Conservation (phyloP, 2,329 filamentous ascomycete genomes). For the Penicillium sp. region DNA sequence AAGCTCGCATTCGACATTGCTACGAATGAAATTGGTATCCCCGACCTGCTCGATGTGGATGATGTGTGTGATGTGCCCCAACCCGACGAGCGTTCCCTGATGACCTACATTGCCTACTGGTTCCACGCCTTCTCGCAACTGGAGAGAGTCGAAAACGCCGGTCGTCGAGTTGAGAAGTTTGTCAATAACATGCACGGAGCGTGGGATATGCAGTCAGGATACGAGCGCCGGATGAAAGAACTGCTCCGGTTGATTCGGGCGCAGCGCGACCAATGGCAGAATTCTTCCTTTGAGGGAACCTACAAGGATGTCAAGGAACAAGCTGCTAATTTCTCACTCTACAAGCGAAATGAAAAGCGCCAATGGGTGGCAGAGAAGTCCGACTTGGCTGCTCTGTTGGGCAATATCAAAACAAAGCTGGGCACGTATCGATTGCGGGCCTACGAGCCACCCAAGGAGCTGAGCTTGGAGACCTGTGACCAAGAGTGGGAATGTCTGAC, state of each 20-base stretch:
- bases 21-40: constrained; percentile 93
- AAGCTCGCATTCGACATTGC: constrained; percentile 96
- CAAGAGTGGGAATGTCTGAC: constrained; percentile 77
- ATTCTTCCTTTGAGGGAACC: constrained; percentile 82
- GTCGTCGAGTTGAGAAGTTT: constrained; percentile 95
- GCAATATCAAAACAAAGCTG: constrained; percentile 98
- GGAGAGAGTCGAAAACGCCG: constrained; percentile 97
- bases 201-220: constrained; percentile 99
- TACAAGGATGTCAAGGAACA: constrained; percentile 92
- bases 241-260: constrained; percentile 72
- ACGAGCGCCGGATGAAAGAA: constrained; percentile 85
- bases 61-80: constrained; percentile 96
- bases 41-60: constrained; percentile 91
- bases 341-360: constrained; percentile 87
- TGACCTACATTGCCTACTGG: constrained; percentile 99
- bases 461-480: constrained; percentile 81
- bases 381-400: constrained; percentile 85
- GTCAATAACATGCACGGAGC: constrained; percentile 98
- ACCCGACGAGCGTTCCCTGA: constrained; percentile 92
- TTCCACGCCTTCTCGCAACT: constrained; percentile 99
- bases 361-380: constrained; percentile 98
- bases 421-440: constrained; percentile 89
- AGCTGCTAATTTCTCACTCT: constrained; percentile 75
- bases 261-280: constrained; percentile 75
- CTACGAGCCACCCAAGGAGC: constrained; percentile 83